Base-by-base conservation (phyloP, 2,329 filamentous ascomycete species). In the Botryosphaeria dothidea region DNA sequence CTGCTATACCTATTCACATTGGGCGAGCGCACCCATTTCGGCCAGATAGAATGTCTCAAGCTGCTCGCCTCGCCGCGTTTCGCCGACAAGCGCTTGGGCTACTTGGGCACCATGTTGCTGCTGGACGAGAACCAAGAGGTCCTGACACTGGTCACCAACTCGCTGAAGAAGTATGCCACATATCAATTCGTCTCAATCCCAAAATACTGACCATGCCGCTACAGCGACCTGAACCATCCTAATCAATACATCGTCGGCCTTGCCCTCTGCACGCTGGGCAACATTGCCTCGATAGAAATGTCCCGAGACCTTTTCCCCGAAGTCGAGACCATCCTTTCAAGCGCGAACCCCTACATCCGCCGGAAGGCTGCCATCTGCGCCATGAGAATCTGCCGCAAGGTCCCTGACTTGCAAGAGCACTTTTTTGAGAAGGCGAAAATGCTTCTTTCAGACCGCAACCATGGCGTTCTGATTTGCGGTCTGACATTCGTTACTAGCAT, bases 81-180 rank as follows among this genome's bases (percentile, higher is more conserved):
- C 76, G 95, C 95, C 70, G 95, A 99, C 84, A 99, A 99, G 83
- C 90, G 95, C 54, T 82, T 99, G 71, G 95, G 95, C 45, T 97
- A 99, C 75, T 83, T 99, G 70, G 95, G 95, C 25, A 99, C 95
- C 19, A 99, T 97, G 88, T 81, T 99, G 75, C 81, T 99, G 69
- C 83, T 99, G 67, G 95, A 99, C 77, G 95, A 99, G 84, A 99
- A 99, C 73, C 95, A 99, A 78, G 96, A 99, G 79, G 96, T 99
- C 21, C 79, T 99, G 74, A 99, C 95, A 1, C 82, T 99, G 67
- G 96, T 99, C 66, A 99, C 95, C 36, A 99, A 99, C 79, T 99
- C 95, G 11, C 81, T 99, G 69, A 95, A 98, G 79, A 99, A 98
- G 93, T 97, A 85, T 31, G 74, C n/a, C 34, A 29, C 8, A 13